Evolutionary conservation across 176 grass and related monocot species (phyloP).

Genomic region (Eragrostis curvula): DNA sequence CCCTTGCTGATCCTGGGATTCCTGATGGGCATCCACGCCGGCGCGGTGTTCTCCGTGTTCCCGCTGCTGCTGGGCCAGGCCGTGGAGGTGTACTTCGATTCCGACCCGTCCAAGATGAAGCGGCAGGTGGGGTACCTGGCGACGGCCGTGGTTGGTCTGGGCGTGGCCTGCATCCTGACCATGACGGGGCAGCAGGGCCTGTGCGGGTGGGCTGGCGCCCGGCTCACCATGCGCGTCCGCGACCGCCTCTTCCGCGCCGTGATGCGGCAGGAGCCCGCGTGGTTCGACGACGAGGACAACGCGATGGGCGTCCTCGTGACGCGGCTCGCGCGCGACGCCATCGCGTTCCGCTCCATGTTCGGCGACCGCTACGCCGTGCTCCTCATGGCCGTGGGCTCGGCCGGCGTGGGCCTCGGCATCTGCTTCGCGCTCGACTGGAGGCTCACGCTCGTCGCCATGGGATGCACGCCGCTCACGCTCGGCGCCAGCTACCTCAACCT

Average conservation of each 20-base stretch:
- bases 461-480: conserved; percentile 49
- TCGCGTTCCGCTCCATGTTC: conserved; percentile 62
- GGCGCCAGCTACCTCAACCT: conserved; percentile 59
- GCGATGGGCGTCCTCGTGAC: conserved; percentile 56
- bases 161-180: conserved; percentile 57
- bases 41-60: conserved; percentile 68
- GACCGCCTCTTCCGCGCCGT: conserved; percentile 60
- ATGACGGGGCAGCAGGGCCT: conserved; percentile 73
- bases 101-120: conserved; percentile 50
- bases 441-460: conserved; percentile 54
- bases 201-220: conserved; percentile 59
- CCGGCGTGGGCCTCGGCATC: conserved; percentile 57
- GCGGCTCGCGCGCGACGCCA: conserved; percentile 51
- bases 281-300: conserved; percentile 72
- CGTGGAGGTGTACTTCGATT: conserved; percentile 60
- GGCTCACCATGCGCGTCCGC: conserved; percentile 56
- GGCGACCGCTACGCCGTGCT: conserved; percentile 69
- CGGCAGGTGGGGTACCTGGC: conserved; percentile 54
- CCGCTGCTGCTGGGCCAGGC: conserved; percentile 66
- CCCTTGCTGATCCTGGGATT: conserved; percentile 55
- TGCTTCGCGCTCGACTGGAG: conserved; percentile 63
- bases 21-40: conserved; percentile 53
- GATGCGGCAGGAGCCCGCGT: conserved; percentile 56
- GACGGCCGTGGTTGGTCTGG: conserved; percentile 49
- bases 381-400: conserved; percentile 61